Conservation (phyloP, 1,284 basidiomycete species). For the Austroboletus rostrupii region DNA sequence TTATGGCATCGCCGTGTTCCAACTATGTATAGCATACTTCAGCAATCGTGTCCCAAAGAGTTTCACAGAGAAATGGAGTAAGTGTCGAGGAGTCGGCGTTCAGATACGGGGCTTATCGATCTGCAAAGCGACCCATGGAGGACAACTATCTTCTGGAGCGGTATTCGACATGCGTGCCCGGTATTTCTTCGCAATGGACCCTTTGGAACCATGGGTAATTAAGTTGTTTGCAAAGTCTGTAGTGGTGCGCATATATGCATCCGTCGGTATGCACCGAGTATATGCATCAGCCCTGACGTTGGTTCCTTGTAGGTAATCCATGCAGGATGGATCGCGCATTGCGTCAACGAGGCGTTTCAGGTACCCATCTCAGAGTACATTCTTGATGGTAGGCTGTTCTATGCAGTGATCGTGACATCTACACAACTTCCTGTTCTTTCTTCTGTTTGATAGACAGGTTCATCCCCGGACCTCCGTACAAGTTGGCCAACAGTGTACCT, state of each 20-base stretch:
- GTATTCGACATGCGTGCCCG: conserved; percentile 11
- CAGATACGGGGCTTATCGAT: neutral
- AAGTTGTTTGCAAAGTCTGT: conserved; percentile 27
- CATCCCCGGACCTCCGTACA: conserved; percentile 20
- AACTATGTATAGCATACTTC: conserved; percentile 26
- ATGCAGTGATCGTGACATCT: neutral
- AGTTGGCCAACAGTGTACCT: neutral
- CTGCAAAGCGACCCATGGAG: conserved; percentile 23
- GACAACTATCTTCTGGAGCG: conserved; percentile 14
- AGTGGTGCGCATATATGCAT: conserved; percentile 18
- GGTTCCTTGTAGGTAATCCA: conserved; percentile 36
- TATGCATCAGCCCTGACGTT: conserved; percentile 6
- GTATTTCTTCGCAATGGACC: conserved; percentile 30
- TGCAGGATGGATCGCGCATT: conserved; percentile 43
- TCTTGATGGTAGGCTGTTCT: conserved; percentile 39
- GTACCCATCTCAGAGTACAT: conserved; percentile 44
- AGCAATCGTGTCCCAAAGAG: conserved; percentile 21
- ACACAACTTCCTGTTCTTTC: neutral
- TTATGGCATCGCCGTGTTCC: neutral
- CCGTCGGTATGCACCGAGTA: conserved; percentile 1
- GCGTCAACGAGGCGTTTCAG: conserved; percentile 36
- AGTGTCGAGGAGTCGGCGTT: conserved; percentile 1
- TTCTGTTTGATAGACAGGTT: conserved; percentile 18
- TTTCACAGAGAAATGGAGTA: conserved; percentile 25
- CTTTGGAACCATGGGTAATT: conserved; percentile 24